Evolutionary conservation across 805 yeast species (phyloP), one percentile per base, ranked within the genome.

Genomic region (Lipomyces kockii): DNA sequence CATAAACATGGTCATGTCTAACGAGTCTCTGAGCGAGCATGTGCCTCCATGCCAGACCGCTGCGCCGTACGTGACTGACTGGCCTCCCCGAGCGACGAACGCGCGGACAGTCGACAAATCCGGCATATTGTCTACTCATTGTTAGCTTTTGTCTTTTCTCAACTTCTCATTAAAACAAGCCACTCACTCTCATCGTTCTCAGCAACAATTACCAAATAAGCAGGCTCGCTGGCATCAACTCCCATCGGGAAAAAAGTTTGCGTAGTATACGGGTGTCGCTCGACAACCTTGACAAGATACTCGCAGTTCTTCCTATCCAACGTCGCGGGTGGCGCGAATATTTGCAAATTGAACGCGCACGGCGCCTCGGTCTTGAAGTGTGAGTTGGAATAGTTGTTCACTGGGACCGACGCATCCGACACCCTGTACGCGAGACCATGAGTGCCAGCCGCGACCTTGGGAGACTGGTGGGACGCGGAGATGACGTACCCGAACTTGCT

Each of bases 191-290:
- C 70, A 83, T 64, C 85, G 4, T 83, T 80, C 53, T 81, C 80
- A 0, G 97, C 97, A 60, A 91, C 95, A 58, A 93, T 90, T 7
- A 93, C 97, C 71, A 94, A 77, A 73, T 87, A 93, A 0, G 91
- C 89, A 6, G 77, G 74, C 55, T 81, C 80, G 1, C 77, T 72
- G n/a, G 80, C 78, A 53, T 77, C 73, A 71, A 87, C 80, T 3
- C 97, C 97, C 90, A 94, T 84, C 8, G 98, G 98, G n/a, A 91
- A 74, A 76, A 93, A 93, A 0, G 97, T 90, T 77, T 94, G 98
- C 0, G 97, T 88, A 17, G 93, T 84, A 75, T 78, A 89, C 7
- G 98, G 98, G 77, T 93, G 98, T 77, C 97, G 84, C 76, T 93
- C 98, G 37, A 93, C 81, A 0, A 92, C 96, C 72, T 83, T 87